phyloP scores from a whole-genome alignment of 164 flowering plant genomes.

The Aristolochia contorta region DNA sequence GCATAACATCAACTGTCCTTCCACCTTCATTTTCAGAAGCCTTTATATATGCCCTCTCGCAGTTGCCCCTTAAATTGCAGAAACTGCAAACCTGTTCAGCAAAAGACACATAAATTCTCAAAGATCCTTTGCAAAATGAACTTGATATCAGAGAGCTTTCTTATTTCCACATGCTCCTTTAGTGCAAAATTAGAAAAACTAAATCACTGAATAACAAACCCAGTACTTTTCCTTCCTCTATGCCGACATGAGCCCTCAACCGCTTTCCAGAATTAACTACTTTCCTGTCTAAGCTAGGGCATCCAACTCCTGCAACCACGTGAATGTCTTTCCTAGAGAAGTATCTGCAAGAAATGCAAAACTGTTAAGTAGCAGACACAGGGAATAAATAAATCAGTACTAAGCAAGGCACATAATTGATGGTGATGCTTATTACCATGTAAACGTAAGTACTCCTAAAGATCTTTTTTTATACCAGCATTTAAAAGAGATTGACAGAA shows the following conservation, averaged over 20 bases:
- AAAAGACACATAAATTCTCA: neutral
- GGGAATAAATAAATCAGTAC: neutral
- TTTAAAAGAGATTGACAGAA: no score
- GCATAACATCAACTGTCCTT: conserved; percentile 81
- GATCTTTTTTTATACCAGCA: no score
- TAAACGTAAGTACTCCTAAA: no score
- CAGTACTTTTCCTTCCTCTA: conserved; percentile 75
- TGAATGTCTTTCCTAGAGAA: conserved; percentile 58
- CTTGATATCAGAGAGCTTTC: neutral
- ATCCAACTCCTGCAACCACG: conserved; percentile 52
- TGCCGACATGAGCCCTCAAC: conserved; percentile 59
- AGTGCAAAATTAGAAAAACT: neutral
- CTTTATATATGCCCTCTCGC: conserved; percentile 77
- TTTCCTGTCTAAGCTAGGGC: conserved; percentile 84
- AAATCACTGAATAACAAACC: neutral
- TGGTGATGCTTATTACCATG: no score
- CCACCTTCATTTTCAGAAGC: conserved; percentile 62
- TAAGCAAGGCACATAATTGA: neutral
- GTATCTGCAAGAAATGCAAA: conserved; percentile 32
- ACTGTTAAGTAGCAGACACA: neutral
- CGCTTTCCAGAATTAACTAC: conserved; percentile 92
- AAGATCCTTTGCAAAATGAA: neutral
- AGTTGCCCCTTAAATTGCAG: conserved; percentile 69
- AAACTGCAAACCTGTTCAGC: conserved; percentile 69
- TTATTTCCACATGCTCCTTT: neutral